These are phyloP conservation scores for Ophiostoma novo-ulmi DNA, from an alignment of 2,329 filamentous ascomycete genomes.

Conservation along the genomic window DNA sequence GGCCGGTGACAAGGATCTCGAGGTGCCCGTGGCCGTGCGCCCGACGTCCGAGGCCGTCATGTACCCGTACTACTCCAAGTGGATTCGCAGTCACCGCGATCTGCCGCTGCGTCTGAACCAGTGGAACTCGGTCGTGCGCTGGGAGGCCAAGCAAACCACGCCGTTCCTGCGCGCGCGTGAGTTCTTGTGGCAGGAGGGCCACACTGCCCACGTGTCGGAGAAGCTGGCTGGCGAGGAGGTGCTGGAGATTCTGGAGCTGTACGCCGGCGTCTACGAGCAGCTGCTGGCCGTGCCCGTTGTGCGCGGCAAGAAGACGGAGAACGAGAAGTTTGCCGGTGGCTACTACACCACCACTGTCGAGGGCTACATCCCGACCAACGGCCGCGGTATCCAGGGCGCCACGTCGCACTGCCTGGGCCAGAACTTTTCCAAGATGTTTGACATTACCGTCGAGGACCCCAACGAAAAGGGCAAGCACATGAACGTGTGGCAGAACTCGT, in stretches of 20 bases:
- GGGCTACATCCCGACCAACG: conserved; percentile 92
- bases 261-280: conserved; percentile 87
- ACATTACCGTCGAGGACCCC: conserved; percentile 94
- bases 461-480: conserved; percentile 72
- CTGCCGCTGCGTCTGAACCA: conserved; percentile 92
- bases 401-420: conserved; percentile 94
- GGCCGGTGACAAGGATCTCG: conserved; percentile 85
- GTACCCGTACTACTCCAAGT: conserved; percentile 94
- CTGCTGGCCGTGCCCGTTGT: conserved; percentile 92
- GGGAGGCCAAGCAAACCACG: conserved; percentile 94
- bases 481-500: conserved; percentile 97
- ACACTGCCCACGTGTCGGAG: conserved; percentile 82
- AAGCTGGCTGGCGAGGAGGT: conserved; percentile 78
- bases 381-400: conserved; percentile 91
- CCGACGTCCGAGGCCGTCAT: conserved; percentile 74
- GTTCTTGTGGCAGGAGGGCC: conserved; percentile 97
- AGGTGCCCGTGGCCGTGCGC: conserved; percentile 66
- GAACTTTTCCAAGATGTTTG: conserved; percentile 98
- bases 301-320: conserved; percentile 89
- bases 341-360: conserved; percentile 96
- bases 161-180: conserved; percentile 87
- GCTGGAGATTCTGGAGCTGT: conserved; percentile 85
- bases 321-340: conserved; percentile 95
- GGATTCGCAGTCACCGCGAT: conserved; percentile 94
- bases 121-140: conserved; percentile 84